Evolutionary conservation across 495 filamentous ascomycete species (phyloP).

Genomic region (Evernia prunastri): DNA sequence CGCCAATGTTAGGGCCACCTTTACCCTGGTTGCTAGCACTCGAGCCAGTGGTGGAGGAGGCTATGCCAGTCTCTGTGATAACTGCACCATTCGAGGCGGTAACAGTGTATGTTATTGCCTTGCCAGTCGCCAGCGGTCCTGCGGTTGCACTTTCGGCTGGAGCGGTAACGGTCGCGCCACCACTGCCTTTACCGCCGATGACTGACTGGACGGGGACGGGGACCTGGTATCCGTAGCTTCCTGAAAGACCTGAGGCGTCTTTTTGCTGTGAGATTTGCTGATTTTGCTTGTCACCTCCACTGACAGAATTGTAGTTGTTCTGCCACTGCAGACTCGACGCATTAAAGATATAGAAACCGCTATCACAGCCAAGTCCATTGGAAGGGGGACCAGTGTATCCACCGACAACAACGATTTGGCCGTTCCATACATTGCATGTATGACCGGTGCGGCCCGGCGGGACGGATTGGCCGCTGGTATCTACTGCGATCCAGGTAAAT

Average conservation of each 20-base stretch:
- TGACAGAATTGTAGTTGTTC: slow-evolving; percentile 49
- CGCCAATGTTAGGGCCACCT: slow-evolving; percentile 44
- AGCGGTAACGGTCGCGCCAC: slow-evolving; percentile 60
- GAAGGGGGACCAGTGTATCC: slow-evolving; percentile 53
- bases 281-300: slow-evolving; percentile 36
- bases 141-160: slow-evolving; percentile 57
- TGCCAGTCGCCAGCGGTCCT: slow-evolving; percentile 64
- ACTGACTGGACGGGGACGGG: slow-evolving; percentile 53
- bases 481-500: slow-evolving; percentile 67
- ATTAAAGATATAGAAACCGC: slow-evolving; percentile 64
- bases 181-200: slow-evolving; percentile 54
- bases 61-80: slow-evolving; percentile 35
- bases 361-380: slow-evolving; percentile 54
- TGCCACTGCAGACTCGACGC: slow-evolving; percentile 54
- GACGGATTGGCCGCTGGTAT: slow-evolving; percentile 42
- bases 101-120: slow-evolving; percentile 55
- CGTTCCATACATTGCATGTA: slow-evolving; percentile 60
- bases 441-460: slow-evolving; percentile 63
- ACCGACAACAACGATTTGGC: slow-evolving; percentile 65
- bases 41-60: slow-evolving; percentile 17
- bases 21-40: slow-evolving; percentile 15
- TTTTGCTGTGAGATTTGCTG: slow-evolving; percentile 39
- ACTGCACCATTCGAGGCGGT: slow-evolving; percentile 55
- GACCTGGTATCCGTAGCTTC: slow-evolving; percentile 58
- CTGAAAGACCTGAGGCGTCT: slow-evolving; percentile 43